A percentile compares a stretch with the other conserved stretches of the same genome.
Conservation (phyloP, 129 eudicot genomes). For the Saussurea involucrata region DNA sequence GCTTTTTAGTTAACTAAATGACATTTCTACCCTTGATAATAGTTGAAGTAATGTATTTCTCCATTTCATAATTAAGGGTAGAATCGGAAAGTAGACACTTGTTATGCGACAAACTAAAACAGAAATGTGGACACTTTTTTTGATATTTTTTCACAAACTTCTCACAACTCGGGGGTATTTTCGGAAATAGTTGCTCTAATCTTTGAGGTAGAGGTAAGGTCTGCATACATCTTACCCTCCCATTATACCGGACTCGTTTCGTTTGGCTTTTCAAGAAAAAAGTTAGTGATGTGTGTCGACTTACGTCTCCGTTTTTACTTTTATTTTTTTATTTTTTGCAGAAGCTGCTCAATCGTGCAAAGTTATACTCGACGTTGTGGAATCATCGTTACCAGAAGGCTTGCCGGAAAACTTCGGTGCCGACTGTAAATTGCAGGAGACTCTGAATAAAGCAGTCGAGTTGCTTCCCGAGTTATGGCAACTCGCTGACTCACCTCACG, state of each 20-base stretch:
- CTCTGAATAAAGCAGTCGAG: slow-evolving; percentile 76
- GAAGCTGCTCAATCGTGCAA: slow-evolving; percentile 96
- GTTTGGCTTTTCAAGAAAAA: not conserved
- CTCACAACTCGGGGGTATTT: too few relatives aligned
- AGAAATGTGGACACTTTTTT: too few relatives aligned
- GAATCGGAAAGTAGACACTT: not conserved
- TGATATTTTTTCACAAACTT: too few relatives aligned
- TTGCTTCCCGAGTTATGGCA: slow-evolving; percentile 86
- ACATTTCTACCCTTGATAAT: not conserved
- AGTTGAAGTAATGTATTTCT: not conserved
- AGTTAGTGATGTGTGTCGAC: not conserved
- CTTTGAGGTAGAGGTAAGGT: not conserved
- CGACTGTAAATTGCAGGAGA: slow-evolving; percentile 93
- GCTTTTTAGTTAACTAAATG: not conserved
- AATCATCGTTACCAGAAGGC: slow-evolving; percentile 88
- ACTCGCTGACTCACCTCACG: slow-evolving; percentile 71
- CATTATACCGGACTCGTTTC: not conserved
- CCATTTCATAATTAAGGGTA: not conserved
- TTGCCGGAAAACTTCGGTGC: slow-evolving; percentile 79
- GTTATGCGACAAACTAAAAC: too few relatives aligned
- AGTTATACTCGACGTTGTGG: slow-evolving; percentile 82
- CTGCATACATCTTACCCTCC: not conserved
- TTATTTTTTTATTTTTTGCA: too few relatives aligned
- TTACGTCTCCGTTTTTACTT: slow-evolving; percentile 18
- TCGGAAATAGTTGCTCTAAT: not conserved